Base-by-base conservation (phyloP, 331 rosid species). In the Malus hybrid region DNA sequence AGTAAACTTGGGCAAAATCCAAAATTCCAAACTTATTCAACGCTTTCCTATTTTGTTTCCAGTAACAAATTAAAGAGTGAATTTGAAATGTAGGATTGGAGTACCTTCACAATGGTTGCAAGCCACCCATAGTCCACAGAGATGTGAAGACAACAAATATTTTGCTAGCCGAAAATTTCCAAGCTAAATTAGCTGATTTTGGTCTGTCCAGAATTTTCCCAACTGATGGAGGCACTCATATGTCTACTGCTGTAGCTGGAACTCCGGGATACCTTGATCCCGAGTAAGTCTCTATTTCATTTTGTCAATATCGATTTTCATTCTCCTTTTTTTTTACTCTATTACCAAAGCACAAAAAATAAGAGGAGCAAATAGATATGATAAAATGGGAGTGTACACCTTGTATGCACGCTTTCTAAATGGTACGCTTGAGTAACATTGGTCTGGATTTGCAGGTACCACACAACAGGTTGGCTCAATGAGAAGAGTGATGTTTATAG, bases 131-230 rank as follows among this genome's bases (percentile, higher is more conserved):
- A 31, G 44, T 80, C 33, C 85, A 86, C 68, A 75, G 85, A 82
- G 87, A 28, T 54, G 19, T 50, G 57, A 86, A 86, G 72, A 36
- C 87, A 12, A 70, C 89, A 36, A 80, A 83, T 65, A 86, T 86
- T 48, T 56, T 83, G 77, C 60, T 86, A 64, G 69, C 44, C 6
- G 85, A 82, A 29, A 74, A 77, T 48, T 85, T 82, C 52, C 83
- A 80, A 59, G 84, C 82, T n/a, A 85, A 85, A 77, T 70, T 85
- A 19, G 80, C 89, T n/a, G 87, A 85, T 76, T 85, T 85, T 71
- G 85, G 88, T 18, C 69, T 85, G 11, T 85, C 88, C 42, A 85
- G 67, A 75, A 76, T 72, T 57, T 80, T 78, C 39, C 69, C 76
- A 16, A 56, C 63, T 18, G 81, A 81, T 5, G 83, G 59, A 31